These are phyloP conservation scores for Penicillium sclerotigenum DNA, from an alignment of 2,329 filamentous ascomycete species.

Conservation along the genomic window DNA sequence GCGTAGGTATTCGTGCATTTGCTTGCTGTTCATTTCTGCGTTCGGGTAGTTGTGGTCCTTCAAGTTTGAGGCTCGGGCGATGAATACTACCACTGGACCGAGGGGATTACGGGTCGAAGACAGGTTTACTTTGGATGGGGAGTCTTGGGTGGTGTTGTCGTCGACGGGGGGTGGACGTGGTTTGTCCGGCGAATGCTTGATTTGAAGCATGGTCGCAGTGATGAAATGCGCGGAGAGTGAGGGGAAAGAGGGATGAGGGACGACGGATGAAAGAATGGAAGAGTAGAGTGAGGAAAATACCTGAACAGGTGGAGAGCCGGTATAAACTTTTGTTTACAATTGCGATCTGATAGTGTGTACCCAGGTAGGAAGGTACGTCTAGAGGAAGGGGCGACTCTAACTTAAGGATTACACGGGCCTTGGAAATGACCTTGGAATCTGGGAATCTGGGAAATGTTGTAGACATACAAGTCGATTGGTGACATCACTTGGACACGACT, in stretches of 20 bases:
- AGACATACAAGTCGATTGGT: slow-evolving; percentile 10
- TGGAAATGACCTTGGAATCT: neutral
- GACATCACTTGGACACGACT: slow-evolving; percentile 4
- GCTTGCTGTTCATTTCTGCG: neutral
- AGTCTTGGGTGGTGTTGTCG: neutral
- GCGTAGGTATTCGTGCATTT: slow-evolving; percentile 7
- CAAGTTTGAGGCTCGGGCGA: neutral
- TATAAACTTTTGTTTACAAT: neutral
- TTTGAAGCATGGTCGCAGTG: neutral
- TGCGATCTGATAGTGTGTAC: neutral
- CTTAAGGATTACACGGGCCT: neutral
- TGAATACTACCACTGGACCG: slow-evolving; percentile 1
- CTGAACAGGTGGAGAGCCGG: neutral
- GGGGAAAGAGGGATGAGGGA: neutral
- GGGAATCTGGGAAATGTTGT: neutral
- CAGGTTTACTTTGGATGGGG: neutral
- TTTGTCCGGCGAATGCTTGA: neutral
- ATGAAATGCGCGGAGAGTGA: neutral
- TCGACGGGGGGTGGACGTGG: neutral
- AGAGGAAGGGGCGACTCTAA: neutral
- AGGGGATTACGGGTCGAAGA: neutral
- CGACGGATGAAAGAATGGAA: neutral
- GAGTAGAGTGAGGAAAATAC: neutral
- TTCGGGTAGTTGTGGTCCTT: neutral
- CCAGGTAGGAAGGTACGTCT: neutral